Conservation (phyloP, 2,329 filamentous ascomycete species). For the Botrytis cinerea region DNA sequence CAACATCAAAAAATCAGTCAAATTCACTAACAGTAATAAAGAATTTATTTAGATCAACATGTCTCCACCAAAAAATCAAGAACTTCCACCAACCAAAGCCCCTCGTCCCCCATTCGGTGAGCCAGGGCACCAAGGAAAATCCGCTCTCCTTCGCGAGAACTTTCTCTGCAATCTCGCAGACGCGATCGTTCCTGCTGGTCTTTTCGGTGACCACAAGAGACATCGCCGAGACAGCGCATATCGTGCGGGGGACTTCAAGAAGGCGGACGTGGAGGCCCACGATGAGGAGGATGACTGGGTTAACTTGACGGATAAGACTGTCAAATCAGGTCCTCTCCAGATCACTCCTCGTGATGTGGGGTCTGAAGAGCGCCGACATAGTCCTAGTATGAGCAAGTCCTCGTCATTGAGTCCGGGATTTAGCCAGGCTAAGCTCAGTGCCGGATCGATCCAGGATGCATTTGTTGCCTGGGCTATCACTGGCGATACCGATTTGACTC, state of each 20-base stretch:
- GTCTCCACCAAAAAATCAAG: not conserved
- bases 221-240: not conserved
- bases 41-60: not conserved
- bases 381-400: not conserved
- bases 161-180: slow-evolving; percentile 9
- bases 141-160: slow-evolving; percentile 5
- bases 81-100: not conserved
- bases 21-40: not conserved
- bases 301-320: not conserved
- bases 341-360: not conserved
- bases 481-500: not conserved
- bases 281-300: slow-evolving; percentile 8
- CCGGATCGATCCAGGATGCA: not conserved
- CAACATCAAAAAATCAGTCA: not conserved
- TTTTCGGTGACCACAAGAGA: not conserved
- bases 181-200: not conserved
- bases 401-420: not conserved
- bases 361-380: not conserved
- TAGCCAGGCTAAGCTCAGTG: not conserved
- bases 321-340: not conserved
- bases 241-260: not conserved
- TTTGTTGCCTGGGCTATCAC: slow-evolving; percentile 5
- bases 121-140: slow-evolving; percentile 3
- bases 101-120: not conserved
- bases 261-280: not conserved